A percentile compares a stretch with the other conserved stretches of the same genome.
Conservation (phyloP, 164 flowering plant species). For the Nymphaea colorata region DNA sequence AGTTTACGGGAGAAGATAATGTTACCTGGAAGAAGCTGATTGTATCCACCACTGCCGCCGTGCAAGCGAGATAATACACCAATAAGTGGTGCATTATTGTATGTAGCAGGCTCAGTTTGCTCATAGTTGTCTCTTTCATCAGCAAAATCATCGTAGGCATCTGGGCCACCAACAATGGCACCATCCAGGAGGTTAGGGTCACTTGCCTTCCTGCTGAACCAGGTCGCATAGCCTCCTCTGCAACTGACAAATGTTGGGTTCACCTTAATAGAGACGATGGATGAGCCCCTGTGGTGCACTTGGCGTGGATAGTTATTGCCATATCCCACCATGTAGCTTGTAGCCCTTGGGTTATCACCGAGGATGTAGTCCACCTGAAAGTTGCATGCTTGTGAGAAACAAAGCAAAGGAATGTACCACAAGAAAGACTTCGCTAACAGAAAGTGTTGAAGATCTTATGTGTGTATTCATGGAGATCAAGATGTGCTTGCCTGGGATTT, state of each 20-base stretch:
- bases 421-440: too few species aligned
- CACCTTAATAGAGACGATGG: conserved; percentile 69
- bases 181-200: conserved; percentile 83
- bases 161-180: conserved; percentile 95
- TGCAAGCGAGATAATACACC: conserved; percentile 68
- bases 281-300: conserved; percentile 81
- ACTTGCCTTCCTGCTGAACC: conserved; percentile 63
- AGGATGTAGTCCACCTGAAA: conserved; percentile 83
- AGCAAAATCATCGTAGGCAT: conserved; percentile 85
- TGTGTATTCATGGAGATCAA: too few species aligned
- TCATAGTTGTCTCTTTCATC: conserved; percentile 82
- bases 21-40: conserved; percentile 83
- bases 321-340: conserved; percentile 96
- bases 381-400: not conserved
- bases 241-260: conserved; percentile 60
- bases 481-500: conserved; percentile 54
- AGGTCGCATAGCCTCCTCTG: conserved; percentile 81
- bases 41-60: conserved; percentile 49
- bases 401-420: too few species aligned
- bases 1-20: too few species aligned
- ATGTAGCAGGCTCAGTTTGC: conserved; percentile 97
- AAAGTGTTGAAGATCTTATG: too few species aligned
- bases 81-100: conserved; percentile 89
- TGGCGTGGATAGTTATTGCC: conserved; percentile 76
- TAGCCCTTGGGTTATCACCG: conserved; percentile 95